Conservation (phyloP, 2,329 filamentous ascomycete species). For the Colletotrichum aenigma region DNA sequence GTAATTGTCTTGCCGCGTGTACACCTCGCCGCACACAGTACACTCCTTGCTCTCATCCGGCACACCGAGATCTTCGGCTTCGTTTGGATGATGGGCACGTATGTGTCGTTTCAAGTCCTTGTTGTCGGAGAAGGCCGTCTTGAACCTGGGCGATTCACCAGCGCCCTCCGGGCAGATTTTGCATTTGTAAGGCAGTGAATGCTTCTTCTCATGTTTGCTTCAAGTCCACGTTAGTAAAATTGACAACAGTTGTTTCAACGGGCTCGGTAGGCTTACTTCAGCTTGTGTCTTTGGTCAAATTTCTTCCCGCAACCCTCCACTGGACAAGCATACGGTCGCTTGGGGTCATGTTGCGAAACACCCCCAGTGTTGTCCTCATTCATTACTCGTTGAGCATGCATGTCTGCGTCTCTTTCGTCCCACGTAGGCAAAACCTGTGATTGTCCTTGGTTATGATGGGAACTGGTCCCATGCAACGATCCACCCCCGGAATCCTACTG, state of each 20-base stretch:
- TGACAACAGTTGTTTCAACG: too few species aligned
- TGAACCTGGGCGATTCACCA: not conserved
- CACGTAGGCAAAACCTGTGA: not conserved
- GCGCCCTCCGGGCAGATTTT: not conserved
- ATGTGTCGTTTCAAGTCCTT: not conserved
- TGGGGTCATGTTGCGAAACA: not conserved
- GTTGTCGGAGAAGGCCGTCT: not conserved
- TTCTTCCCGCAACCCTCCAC: not conserved
- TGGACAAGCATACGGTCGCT: not conserved
- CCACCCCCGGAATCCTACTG: not conserved
- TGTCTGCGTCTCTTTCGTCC: not conserved
- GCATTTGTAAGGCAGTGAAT: not conserved
- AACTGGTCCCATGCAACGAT: not conserved
- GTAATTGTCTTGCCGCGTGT: not conserved
- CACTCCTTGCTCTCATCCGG: not conserved
- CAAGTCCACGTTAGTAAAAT: accelerated
- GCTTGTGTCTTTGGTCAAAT: not conserved
- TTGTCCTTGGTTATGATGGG: not conserved
- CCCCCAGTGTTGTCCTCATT: not conserved
- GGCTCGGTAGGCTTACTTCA: not conserved
- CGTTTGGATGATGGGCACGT: not conserved
- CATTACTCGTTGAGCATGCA: not conserved
- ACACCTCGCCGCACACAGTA: not conserved
- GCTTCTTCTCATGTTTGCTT: not conserved
- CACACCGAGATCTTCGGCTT: not conserved